Evolutionary conservation across 2,329 filamentous ascomycete species (phyloP), one percentile per base, ranked within the genome.

Genomic region (Tolypocladium ovalisporum): DNA sequence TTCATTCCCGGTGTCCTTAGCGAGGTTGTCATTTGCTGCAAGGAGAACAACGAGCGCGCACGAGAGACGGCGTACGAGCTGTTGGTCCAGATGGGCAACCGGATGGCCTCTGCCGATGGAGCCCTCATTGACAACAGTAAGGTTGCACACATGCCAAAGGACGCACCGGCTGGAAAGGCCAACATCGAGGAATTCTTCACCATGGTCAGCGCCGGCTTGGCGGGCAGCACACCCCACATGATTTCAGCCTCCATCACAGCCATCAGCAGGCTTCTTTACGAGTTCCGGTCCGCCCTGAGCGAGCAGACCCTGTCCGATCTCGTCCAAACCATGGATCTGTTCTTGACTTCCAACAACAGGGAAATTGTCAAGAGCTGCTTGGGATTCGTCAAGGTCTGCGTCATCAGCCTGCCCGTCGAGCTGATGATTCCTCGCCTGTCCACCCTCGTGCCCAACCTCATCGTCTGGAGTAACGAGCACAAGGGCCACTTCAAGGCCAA

Each of bases 401-500:
- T 96, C 59, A 90, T 97, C 66, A 87, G 89, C 59, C 76, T 97
- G 35, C 90, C 93, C 0, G 83, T 85, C 44, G 84, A 88, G 7
- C 79, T 96, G 61, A 86, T 99, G 76, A 79, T 87, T 39, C 86
- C 90, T 5, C 84, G 91, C 29, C 82, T 99, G 39, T 76, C 80
- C 36, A 84, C 85, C 0, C 79, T 99, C 53, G 83, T 99, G 2
- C 90, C 92, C 4, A 96, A 96, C 71, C 79, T 97, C 24, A 90
- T 97, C 79, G 85, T 92, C 47, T 99, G 94, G 93, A 92, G 89
- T 69, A 90, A 97, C 72, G 94, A 99, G 73, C 95, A 99, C 78
- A 97, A 97, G 76, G 91, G 91, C 15, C 91, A 96, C 70, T 94
- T 99, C 76, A 90, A 93, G 67, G 87, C 89, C 54, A 99, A 97